phyloP scores from a whole-genome alignment of 768 basidiomycete species.

The Lentinula sp. region DNA sequence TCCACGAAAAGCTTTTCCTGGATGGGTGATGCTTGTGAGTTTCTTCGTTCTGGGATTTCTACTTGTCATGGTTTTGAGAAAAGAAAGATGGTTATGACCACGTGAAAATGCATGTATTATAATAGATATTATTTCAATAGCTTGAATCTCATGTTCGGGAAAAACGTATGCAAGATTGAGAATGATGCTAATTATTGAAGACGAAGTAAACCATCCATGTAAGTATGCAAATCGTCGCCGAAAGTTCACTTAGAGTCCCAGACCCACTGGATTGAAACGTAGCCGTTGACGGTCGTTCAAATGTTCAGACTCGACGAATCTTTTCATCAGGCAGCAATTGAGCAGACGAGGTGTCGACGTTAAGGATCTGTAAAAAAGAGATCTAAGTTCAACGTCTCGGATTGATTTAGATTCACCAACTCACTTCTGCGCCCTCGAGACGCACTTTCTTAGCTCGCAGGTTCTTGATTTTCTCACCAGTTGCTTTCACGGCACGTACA shows the following conservation, averaged over 20 bases:
- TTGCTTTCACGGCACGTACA: slow-evolving; percentile 26
- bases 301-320: neutral
- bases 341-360: neutral
- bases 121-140: neutral
- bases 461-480: neutral
- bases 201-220: neutral
- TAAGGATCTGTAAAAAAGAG: neutral
- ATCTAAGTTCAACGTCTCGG: neutral
- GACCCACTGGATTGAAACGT: neutral
- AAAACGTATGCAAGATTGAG: neutral
- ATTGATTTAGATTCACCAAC: neutral
- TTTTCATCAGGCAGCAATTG: neutral
- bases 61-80: neutral
- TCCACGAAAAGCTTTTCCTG: slow-evolving; percentile 4
- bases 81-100: neutral
- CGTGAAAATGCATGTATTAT: neutral
- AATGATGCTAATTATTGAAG: neutral
- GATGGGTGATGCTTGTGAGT: neutral
- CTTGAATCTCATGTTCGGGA: neutral
- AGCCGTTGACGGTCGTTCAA: neutral
- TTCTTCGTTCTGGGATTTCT: neutral
- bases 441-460: neutral
- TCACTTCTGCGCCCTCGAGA: slow-evolving; percentile 2
- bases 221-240: neutral
- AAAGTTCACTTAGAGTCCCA: neutral